Base-by-base conservation (phyloP, 371 early-diverging fungal species). In the Mucor circinelloides region DNA sequence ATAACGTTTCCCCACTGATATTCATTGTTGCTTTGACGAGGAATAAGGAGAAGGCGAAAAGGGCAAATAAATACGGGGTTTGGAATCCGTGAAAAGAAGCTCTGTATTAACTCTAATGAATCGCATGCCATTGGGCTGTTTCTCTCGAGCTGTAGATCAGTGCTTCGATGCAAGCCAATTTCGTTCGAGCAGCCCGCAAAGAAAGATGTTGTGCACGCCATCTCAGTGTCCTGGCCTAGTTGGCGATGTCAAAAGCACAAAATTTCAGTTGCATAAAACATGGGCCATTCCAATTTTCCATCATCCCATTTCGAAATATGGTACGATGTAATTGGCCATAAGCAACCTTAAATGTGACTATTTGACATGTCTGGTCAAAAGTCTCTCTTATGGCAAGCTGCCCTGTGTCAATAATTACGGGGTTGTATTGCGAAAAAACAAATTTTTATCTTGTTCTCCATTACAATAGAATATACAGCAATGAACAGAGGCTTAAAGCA, bases 401-500 rank as follows among this genome's bases (percentile, higher is more conserved):
- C 56, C 56, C 56, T 56, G 56, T 56, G 30, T 31, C 15, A 30
- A 30, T 31, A 32, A 32, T 32, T 31, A 31, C 56, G 32, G 56
- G 56, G 56, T 56, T 52, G 52, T 52, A 21, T 52, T 52, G 27
- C 56, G 19, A 56, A 31, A 56, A 28, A 56, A 30, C n/a, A 56
- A 56, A 56, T 56, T 56, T 56, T 56, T 56, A 56, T 56, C 54
- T 28, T 54, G 6, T 54, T 54, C 17, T 54, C 54, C 28, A 28
- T 25, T 54, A 27, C 23, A 25, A 13, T 52, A 23, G 3, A 52
- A 28, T 31, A 32, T 30, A 56, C 19, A 56, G 25, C 52, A 52
- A 67, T 67, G 67, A 67, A 67, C 34, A 60, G 67, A 67, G 42
- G 55, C 5, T 19, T 67, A 17, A 67, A 61, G 54, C 67, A 61